phyloP scores from a whole-genome alignment of 2,329 filamentous ascomycete genomes.

The Neofusicoccum umdonicola region DNA sequence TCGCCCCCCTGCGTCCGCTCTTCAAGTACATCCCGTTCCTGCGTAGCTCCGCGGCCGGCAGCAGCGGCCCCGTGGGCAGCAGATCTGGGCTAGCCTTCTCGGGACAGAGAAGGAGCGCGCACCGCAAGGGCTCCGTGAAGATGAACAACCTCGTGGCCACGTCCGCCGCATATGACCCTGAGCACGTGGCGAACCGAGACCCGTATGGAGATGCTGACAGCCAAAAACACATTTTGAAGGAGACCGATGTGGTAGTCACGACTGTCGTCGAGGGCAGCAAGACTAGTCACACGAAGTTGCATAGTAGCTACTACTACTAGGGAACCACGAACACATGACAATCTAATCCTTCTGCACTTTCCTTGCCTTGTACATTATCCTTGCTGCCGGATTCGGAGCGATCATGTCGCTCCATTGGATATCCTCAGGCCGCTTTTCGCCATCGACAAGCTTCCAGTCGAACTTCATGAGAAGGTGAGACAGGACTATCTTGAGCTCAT shows the following conservation, averaged over 20 bases:
- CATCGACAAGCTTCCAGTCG: too few species aligned
- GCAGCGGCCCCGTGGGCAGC: slow-evolving; percentile 12
- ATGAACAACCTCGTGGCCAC: not conserved
- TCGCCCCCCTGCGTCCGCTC: slow-evolving; percentile 47
- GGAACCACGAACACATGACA: too few species aligned
- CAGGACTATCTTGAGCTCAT: too few species aligned
- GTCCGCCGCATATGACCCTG: not conserved
- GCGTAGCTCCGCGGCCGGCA: slow-evolving; percentile 22
- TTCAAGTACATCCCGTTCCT: slow-evolving; percentile 28
- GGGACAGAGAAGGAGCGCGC: not conserved
- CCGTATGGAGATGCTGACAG: slow-evolving; percentile 29
- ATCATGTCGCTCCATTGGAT: too few species aligned
- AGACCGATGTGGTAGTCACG: slow-evolving; percentile 24
- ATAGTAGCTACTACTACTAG: too few species aligned
- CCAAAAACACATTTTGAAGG: slow-evolving; percentile 41
- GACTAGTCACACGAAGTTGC: too few species aligned
- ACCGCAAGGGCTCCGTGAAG: not conserved
- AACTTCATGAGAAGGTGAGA: too few species aligned
- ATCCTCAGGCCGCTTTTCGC: too few species aligned
- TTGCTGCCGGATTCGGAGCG: too few species aligned
- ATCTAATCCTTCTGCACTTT: too few species aligned
- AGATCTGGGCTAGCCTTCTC: not conserved
- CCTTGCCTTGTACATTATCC: too few species aligned
- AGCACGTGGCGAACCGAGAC: not conserved
- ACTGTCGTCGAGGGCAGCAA: too few species aligned